Base-by-base conservation (phyloP, 2,329 filamentous ascomycete species). In the Neonectria coccinea region DNA sequence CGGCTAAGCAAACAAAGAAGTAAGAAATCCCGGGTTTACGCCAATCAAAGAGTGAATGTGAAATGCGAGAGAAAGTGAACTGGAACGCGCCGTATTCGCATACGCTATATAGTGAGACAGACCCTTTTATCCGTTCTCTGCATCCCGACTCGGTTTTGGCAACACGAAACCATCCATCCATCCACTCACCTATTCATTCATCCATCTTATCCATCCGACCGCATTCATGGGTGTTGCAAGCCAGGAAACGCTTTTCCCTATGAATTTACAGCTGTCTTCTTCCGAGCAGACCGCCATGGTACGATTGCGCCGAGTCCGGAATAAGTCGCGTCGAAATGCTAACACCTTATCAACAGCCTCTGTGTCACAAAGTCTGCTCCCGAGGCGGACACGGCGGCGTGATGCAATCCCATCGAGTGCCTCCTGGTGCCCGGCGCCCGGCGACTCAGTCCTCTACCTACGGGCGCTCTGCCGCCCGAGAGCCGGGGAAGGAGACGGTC, bases 1-100 rank as follows among this genome's bases (percentile, higher is more conserved):
- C 39, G n/a, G 39, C 39, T 42, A n/a, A 42, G 39, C 39, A 42
- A 42, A 42, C 39, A 42, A 42, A 42, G 39, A 42, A 42, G 36
- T 20, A 16, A 20, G n/a, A 20, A 42, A 42, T 39, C 5, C 36
- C 39, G 5, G n/a, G 20, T 9, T 9, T 42, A 16, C 36, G 39
- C 39, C 39, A 42, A 42, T 42, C 39, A 42, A 42, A 18, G 9
- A 20, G 8, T 41, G 39, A 39, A 16, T 18, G 8, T 42, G 39
- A 42, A 20, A 42, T 18, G 39, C 11, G 39, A 42, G n/a, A 18
- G n/a, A 18, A 8, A 16, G 8, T 36, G n/a, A 20, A 41, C 16
- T 41, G 39, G n/a, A 41, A 25, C 12, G 33, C 33, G 33, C 33
- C 33, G 14, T 39, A 39, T 39, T 39, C 36, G 36, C 36, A 18